Base-by-base conservation (phyloP, 306 rosid species). In the Dalbergia cochinchinensis region DNA sequence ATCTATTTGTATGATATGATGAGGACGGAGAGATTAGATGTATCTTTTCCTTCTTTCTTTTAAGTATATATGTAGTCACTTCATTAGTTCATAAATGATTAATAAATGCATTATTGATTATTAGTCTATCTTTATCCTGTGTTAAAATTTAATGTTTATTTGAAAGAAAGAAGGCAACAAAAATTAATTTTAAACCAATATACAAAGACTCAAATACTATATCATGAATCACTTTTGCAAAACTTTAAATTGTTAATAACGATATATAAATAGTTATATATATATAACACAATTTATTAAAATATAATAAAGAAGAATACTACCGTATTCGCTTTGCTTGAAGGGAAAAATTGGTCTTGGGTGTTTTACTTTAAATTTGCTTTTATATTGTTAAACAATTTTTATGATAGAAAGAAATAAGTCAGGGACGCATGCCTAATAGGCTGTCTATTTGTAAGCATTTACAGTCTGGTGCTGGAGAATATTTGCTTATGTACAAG, bases 371-470 rank as follows among this genome's bases (percentile, higher is more conserved):
- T 20, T 20, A 20, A 20, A 20, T 20, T 35, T 35, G 6, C 39
- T 35, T 35, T 35, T 11, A 11, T 70, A 22, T 1, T 8, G 7
- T 8, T 58, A 11, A 48, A 58, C 45, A 11, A 45, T 15, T 69
- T 5, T 37, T 5, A 63, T 63, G 68, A 31, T 22, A 35, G 5
- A 71, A 19, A 74, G 6, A 75, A 19, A 69, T 14, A 12, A 65
- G 35, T 50, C 5, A 26, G 37, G 20, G 80, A 20, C 1, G 22
- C 22, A 67, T 66, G 76, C 66, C 63, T 73, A 35, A 35, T 76
- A 41, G 73, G 78, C 8, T 68, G 81, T 79, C 83, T 2, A 10
- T 20, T 50, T 68, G 48, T 9, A 73, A 83, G 74, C 51, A 64
- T 33, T 76, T 76, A 83, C 65, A n/a, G 11, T 16, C 33, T 7